Percentiles rank a stretch among this genome's conserved stretches.
Evolutionary conservation across 2,329 filamentous ascomycete genomes (phyloP).

Genomic region (Pyrenophora seminiperda): DNA sequence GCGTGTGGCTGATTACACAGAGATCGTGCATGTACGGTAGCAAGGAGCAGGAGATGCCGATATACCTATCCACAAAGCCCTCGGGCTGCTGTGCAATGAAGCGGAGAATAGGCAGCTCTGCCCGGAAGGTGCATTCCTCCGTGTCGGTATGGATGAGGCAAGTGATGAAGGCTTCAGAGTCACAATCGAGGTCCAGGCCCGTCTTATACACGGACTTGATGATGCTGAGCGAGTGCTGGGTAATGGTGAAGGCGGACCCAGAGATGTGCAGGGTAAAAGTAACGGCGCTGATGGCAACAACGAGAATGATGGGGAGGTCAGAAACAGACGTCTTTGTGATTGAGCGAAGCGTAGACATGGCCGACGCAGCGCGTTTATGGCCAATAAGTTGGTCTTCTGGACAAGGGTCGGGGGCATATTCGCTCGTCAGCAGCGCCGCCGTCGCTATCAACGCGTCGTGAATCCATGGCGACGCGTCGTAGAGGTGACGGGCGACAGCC

Average conservation of each 20-base stretch:
- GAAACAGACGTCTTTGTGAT: neutral
- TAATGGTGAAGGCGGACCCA: slow-evolving; percentile 5
- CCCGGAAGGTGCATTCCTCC: slow-evolving; percentile 4
- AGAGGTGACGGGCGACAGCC: slow-evolving; percentile 8
- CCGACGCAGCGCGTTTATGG: slow-evolving; percentile 8
- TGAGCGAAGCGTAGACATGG: slow-evolving; percentile 6
- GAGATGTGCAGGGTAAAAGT: slow-evolving; percentile 9
- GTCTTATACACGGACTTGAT: slow-evolving; percentile 8
- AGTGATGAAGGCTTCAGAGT: slow-evolving; percentile 5
- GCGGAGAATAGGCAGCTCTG: slow-evolving; percentile 7
- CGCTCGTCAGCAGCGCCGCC: slow-evolving; percentile 7
- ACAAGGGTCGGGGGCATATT: slow-evolving; percentile 1
- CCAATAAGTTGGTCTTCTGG: slow-evolving; percentile 2
- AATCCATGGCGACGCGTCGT: slow-evolving; percentile 2
- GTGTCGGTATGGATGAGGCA: slow-evolving; percentile 7
- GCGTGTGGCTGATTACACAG: neutral
- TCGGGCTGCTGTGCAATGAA: neutral
- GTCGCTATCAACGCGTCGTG: slow-evolving; percentile 11
- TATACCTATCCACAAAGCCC: slow-evolving; percentile 4
- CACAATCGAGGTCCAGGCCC: neutral
- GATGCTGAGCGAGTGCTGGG: slow-evolving; percentile 1
- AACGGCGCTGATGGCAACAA: slow-evolving; percentile 10
- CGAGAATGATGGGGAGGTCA: slow-evolving; percentile 2
- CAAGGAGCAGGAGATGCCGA: slow-evolving; percentile 9
- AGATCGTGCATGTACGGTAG: slow-evolving; percentile 6